Conservation (phyloP, 2,329 filamentous ascomycete genomes). For the Endothia cerciana region DNA sequence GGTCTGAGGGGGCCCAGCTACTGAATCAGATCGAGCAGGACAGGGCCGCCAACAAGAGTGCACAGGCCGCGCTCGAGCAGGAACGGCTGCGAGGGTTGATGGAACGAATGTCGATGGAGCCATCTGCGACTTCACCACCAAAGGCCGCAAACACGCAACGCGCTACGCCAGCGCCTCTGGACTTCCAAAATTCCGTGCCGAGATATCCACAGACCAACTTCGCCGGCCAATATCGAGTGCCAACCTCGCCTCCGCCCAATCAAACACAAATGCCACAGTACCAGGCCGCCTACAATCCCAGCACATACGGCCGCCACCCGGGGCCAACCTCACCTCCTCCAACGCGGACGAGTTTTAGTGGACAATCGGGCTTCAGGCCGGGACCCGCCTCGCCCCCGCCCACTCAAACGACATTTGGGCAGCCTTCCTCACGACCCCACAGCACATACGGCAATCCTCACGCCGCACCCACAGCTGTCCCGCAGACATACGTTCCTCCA, state of each 20-base stretch:
- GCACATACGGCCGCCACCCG: slow-evolving; percentile 60
- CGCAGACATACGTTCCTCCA: slow-evolving; percentile 47
- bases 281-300: slow-evolving; percentile 59
- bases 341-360: slow-evolving; percentile 42
- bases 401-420: slow-evolving; percentile 57
- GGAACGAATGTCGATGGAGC: slow-evolving; percentile 94
- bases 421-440: slow-evolving; percentile 48
- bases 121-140: slow-evolving; percentile 49
- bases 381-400: slow-evolving; percentile 59
- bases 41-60: slow-evolving; percentile 62
- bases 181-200: slow-evolving; percentile 44
- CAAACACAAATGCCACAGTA: slow-evolving; percentile 48
- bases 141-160: slow-evolving; percentile 42
- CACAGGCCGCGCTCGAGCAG: slow-evolving; percentile 78
- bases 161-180: slow-evolving; percentile 41
- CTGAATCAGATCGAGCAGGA: slow-evolving; percentile 86
- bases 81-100: slow-evolving; percentile 86
- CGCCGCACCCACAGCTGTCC: slow-evolving; percentile 35
- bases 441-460: slow-evolving; percentile 52
- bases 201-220: slow-evolving; percentile 59
- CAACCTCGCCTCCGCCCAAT: slow-evolving; percentile 59
- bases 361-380: slow-evolving; percentile 37
- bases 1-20: slow-evolving; percentile 88
- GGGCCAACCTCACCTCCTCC: slow-evolving; percentile 54
- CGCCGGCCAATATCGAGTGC: slow-evolving; percentile 61